phyloP scores from a whole-genome alignment of 78 protist species.

The Creolimax fragrantissima region DNA sequence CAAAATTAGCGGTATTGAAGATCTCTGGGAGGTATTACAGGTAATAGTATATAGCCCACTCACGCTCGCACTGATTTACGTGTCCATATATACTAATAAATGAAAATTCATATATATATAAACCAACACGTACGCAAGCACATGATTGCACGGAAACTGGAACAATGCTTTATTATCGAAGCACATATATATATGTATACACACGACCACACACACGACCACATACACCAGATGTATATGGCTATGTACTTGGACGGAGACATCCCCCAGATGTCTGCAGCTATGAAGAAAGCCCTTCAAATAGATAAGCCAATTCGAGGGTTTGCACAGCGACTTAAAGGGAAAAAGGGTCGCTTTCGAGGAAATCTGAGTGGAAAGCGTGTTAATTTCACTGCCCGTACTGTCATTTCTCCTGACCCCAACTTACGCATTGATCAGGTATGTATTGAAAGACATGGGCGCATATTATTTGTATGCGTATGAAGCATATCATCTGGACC shows the following conservation, averaged over 20 bases:
- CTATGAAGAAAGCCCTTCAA: constrained; percentile 4
- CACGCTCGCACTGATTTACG: constrained; percentile 65
- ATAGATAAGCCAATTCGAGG: constrained; percentile 71
- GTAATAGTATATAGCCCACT: constrained; percentile 61
- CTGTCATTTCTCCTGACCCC: constrained; percentile 99
- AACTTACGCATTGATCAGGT: constrained; percentile 90
- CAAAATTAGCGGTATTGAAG: neutral
- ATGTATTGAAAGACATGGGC: neutral
- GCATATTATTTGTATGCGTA: neutral
- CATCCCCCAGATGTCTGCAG: neutral
- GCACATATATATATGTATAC: neutral
- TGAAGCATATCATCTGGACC: too few species aligned
- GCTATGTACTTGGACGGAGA: neutral
- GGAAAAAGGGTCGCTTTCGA: constrained; percentile 95
- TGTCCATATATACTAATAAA: neutral
- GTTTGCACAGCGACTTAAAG: constrained; percentile 93
- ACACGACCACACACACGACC: neutral
- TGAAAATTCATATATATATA: neutral
- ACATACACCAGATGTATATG: neutral
- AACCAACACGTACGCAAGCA: neutral
- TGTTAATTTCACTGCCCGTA: constrained; percentile 96
- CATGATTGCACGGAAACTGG: neutral
- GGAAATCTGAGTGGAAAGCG: constrained; percentile 97
- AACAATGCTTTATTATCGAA: neutral
- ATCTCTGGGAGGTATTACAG: constrained; percentile 81